These are phyloP conservation scores for Phytophthora ramorum DNA, from an alignment of 352 stramenopile species.

Conservation along the genomic window DNA sequence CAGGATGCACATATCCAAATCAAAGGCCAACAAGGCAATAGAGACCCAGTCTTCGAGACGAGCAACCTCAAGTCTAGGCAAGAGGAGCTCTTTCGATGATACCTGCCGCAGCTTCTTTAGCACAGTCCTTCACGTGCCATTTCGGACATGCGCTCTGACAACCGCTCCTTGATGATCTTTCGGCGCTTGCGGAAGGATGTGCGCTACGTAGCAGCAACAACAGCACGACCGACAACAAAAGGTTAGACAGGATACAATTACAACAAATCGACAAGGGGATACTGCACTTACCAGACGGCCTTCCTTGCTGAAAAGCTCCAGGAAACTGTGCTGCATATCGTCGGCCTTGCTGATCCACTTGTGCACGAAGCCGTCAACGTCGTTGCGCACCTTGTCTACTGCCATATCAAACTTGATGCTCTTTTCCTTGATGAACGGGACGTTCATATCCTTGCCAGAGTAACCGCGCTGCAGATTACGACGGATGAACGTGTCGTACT, in stretches of 20 bases:
- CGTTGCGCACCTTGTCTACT: slow-evolving; percentile 83
- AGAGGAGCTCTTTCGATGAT: slow-evolving; percentile 1
- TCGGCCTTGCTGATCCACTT: slow-evolving; percentile 83
- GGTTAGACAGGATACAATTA: slow-evolving; percentile 2
- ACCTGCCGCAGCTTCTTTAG: slow-evolving; percentile 35
- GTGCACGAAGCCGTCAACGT: slow-evolving; percentile 80
- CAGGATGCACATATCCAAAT: slow-evolving; percentile 28
- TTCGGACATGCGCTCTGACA: slow-evolving; percentile 75
- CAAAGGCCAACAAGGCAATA: slow-evolving; percentile 18
- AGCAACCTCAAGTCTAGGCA: slow-evolving; percentile 13
- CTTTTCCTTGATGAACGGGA: slow-evolving; percentile 89
- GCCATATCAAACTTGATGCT: slow-evolving; percentile 90
- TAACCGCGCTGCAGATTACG: slow-evolving; percentile 91
- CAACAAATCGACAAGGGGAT: not conserved
- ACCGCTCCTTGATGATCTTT: slow-evolving; percentile 83
- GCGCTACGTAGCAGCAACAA: slow-evolving; percentile 41
- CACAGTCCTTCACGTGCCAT: slow-evolving; percentile 81
- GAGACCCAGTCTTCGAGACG: not conserved
- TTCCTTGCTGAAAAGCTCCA: slow-evolving; percentile 84
- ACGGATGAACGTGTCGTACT: slow-evolving; percentile 94
- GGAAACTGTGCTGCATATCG: slow-evolving; percentile 80
- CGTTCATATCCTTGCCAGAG: slow-evolving; percentile 93
- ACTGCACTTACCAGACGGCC: slow-evolving; percentile 62
- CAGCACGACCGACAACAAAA: slow-evolving; percentile 3
- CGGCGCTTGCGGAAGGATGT: slow-evolving; percentile 81